A percentile compares a stretch with the other conserved stretches of the same genome.
Evolutionary conservation across 345 rosid genomes (phyloP).

Genomic region (Lumnitzera littorea): DNA sequence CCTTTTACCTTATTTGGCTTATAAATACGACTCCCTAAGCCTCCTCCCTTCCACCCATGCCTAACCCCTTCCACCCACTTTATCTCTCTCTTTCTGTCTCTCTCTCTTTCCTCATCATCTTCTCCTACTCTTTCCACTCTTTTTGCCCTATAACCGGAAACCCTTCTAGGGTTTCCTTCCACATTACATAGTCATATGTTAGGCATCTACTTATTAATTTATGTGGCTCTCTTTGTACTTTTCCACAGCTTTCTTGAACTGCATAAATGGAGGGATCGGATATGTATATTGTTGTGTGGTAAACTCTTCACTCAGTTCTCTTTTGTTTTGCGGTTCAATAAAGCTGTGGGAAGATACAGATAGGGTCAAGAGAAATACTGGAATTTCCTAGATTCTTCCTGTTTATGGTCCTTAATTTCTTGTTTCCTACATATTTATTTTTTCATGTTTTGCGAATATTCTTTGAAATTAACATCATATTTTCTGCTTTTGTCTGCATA

Average conservation of each 20-base stretch:
- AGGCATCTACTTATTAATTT: neutral
- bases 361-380: constrained; percentile 33
- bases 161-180: neutral
- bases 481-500: too few species aligned
- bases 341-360: constrained; percentile 97
- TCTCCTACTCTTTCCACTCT: neutral
- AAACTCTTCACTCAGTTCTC: neutral
- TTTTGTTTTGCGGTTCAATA: constrained; percentile 64
- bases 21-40: neutral
- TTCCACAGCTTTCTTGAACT: constrained; percentile 99
- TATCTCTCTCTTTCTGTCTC: neutral
- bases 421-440: too few species aligned
- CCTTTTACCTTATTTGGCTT: neutral
- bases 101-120: neutral
- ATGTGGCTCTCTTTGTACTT: constrained; percentile 70
- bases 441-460: too few species aligned
- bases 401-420: too few species aligned
- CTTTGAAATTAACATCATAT: too few species aligned
- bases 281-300: neutral
- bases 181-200: constrained; percentile 1
- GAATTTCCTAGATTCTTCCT: neutral
- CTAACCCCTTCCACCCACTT: neutral
- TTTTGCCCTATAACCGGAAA: neutral
- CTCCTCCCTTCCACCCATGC: constrained; percentile 4
- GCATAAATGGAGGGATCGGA: constrained; percentile 22